These are phyloP conservation scores for Nicotiana noctiflora DNA, from an alignment of 257 asterid genomes.

Conservation along the genomic window DNA sequence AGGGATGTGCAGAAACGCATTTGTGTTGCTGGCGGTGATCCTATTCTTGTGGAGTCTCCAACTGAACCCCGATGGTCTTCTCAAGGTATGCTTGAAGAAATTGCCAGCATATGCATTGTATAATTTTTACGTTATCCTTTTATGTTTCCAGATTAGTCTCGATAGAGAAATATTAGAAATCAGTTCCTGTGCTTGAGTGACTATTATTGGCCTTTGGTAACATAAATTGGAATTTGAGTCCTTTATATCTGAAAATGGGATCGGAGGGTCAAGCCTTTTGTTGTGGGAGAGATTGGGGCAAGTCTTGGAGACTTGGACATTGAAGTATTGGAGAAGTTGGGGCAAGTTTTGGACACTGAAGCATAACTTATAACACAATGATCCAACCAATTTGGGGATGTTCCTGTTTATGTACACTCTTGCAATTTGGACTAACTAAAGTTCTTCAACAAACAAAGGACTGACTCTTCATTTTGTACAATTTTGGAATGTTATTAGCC, in stretches of 20 bases:
- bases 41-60: slow-evolving; percentile 70
- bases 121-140: background rate
- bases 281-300: background rate
- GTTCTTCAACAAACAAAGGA: background rate
- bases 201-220: slow-evolving; percentile 1
- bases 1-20: slow-evolving; percentile 56
- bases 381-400: background rate
- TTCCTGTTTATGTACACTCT: background rate
- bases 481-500: background rate
- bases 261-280: background rate
- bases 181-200: background rate
- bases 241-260: background rate
- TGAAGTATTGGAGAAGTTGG: background rate
- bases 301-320: background rate
- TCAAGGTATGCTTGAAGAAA: slow-evolving; percentile 49
- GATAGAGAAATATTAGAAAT: background rate
- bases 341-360: background rate
- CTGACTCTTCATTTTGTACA: background rate
- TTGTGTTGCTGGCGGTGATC: slow-evolving; percentile 94
- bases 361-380: background rate
- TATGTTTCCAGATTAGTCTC: background rate
- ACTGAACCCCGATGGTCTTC: slow-evolving; percentile 98
- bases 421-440: background rate
- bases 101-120: slow-evolving; percentile 10
- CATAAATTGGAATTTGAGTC: background rate